Conservation (phyloP, 768 basidiomycete species). For the Tephrocybe sp. region DNA sequence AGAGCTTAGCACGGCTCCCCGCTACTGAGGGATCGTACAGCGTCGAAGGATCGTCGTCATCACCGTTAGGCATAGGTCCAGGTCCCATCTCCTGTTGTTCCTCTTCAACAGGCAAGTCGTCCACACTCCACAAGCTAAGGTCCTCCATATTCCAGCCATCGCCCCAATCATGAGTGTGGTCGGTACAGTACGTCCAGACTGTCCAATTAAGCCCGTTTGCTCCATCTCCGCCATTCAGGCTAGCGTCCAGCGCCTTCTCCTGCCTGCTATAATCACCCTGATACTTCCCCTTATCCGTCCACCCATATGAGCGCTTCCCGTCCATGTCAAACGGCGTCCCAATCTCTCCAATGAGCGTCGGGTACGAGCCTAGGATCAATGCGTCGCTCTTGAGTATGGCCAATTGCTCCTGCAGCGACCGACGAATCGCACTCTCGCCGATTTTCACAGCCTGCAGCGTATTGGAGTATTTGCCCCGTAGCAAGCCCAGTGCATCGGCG, state of each 20-base stretch:
- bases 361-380: conserved; percentile 63
- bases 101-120: conserved; percentile 50
- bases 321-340: conserved; percentile 97
- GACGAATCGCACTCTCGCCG: conserved; percentile 81
- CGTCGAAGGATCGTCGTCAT: conserved; percentile 15
- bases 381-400: conserved; percentile 75
- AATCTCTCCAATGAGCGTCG: conserved; percentile 94
- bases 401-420: conserved; percentile 79
- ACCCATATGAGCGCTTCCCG: conserved; percentile 79
- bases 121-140: conserved; percentile 80
- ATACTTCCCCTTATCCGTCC: conserved; percentile 59
- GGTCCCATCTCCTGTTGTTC: conserved; percentile 19
- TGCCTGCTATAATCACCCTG: conserved; percentile 76
- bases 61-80: conserved; percentile 11
- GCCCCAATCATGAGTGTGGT: conserved; percentile 84
- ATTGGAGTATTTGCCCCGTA: conserved; percentile 76
- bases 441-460: conserved; percentile 72
- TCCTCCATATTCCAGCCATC: conserved; percentile 98
- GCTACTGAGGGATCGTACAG: conserved; percentile 21
- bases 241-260: conserved; percentile 85
- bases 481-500: conserved; percentile 89
- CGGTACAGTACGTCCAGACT: conserved; percentile 85
- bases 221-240: conserved; percentile 76
- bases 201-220: conserved; percentile 74
- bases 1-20: conserved; percentile 38